These are phyloP conservation scores for Nothophoma quercina DNA, from an alignment of 2,329 filamentous ascomycete genomes.

Conservation along the genomic window DNA sequence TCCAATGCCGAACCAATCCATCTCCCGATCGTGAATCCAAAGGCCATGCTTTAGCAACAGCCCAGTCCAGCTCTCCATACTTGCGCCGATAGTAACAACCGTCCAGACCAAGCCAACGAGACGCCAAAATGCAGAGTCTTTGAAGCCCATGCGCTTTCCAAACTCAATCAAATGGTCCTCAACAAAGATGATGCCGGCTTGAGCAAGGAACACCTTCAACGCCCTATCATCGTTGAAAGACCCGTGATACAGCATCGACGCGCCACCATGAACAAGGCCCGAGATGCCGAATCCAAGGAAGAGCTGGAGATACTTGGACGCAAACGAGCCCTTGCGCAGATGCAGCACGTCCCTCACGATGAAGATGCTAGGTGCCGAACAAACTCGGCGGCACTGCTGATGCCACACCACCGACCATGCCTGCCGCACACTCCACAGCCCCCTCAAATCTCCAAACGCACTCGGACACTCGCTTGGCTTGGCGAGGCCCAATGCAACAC, in stretches of 20 bases:
- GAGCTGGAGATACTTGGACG: constrained; percentile 41
- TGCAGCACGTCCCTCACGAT: constrained; percentile 29
- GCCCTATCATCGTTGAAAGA: constrained; percentile 26
- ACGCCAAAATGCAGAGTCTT: constrained; percentile 25
- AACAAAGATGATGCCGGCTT: constrained; percentile 37
- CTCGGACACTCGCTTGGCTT: constrained; percentile 38
- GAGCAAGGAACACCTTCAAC: constrained; percentile 29
- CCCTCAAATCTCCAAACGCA: constrained; percentile 29
- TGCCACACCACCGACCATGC: constrained; percentile 40
- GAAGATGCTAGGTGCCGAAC: constrained; percentile 24
- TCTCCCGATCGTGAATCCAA: constrained; percentile 29
- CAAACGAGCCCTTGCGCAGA: constrained; percentile 35
- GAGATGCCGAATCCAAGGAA: constrained; percentile 35
- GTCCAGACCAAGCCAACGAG: constrained; percentile 33
- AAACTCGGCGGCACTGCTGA: constrained; percentile 32
- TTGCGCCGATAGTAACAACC: constrained; percentile 27
- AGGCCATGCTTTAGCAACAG: constrained; percentile 19
- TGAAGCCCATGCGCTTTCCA: constrained; percentile 27
- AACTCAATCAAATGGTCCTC: constrained; percentile 41
- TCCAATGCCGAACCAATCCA: constrained; percentile 33
- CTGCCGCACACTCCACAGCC: constrained; percentile 28
- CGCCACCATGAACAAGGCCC: constrained; percentile 24
- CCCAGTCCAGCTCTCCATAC: constrained; percentile 15
- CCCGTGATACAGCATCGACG: constrained; percentile 24
- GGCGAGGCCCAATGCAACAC: constrained; percentile 26